Evolutionary conservation across 129 eudicot species (phyloP), one percentile per base, ranked within the genome.

Genomic region (Centaurea solstitialis): DNA sequence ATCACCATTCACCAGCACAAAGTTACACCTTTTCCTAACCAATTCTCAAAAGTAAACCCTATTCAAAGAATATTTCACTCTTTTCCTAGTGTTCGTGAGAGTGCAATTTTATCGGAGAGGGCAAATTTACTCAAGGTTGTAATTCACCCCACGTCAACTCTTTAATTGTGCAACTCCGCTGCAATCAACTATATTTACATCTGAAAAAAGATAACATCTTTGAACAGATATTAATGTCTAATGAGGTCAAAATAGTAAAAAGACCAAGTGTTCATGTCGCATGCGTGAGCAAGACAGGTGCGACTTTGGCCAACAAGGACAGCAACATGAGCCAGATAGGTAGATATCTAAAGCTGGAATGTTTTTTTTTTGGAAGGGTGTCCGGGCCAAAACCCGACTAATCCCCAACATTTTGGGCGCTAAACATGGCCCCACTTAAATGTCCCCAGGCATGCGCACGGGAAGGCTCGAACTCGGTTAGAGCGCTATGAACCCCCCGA

Each of bases 91-190:
- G 64, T 74, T 65, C 11, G 18, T 20, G 68, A 67, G 12, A 83
- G 23, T 38, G 79, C 82, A 84, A 84, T 77, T 87, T 81, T 74
- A 81, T 77, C 86, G 65, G 85, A 81, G 75, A 87, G 33, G 45
- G 77, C 85, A 77, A 26, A 7, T 69, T 33, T 17, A 30, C 23
- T 33, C 43, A 33, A 69, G 73, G 21, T 11, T 69, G 73, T 69
- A 33, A 69, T 17, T 15, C 73, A 68, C 37, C 43, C 43, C 22
- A 68, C 6, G 41, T 68, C 39, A 1, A 66, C 62, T 53, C 62
- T 53, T 53, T 53, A 53, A n/a, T 53, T 53, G 18, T 5, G n/a
- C 22, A 4, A 53, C 70, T 59, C 24, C 65, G 65, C 12, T 59
- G 9, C 64, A 23, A 28, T 20, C 18, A 41, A 18, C 11, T 11